Base-by-base conservation (phyloP, 2,329 filamentous ascomycete genomes). In the Aspergillus uvarum region DNA sequence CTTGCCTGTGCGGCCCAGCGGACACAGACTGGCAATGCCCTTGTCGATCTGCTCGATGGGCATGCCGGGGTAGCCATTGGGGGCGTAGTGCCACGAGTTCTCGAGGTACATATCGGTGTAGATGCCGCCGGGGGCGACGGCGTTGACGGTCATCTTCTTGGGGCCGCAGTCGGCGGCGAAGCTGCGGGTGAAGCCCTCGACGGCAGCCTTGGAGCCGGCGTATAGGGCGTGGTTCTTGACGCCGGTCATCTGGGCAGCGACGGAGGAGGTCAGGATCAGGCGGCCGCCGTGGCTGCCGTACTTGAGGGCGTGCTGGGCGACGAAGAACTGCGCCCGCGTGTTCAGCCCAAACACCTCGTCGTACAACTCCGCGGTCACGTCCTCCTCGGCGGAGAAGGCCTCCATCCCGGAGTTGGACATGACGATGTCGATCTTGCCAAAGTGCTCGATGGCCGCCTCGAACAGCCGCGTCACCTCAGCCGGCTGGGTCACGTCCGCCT, bases 181-280 rank as follows among this genome's bases (percentile, higher is more conserved):
- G 26, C 26, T 29, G 26, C 26, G 26, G 2, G 26, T 29, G 26
- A 29, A 29, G 2, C 26, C 26, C 26, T 29, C 26, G 61, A 92
- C 87, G 47, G 89, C 86, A 68, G 89, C 89, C 81, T 92, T 92
- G 74, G 82, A 86, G n/a, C 86, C 89, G 29, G 88, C 89, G 81
- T 92, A 92, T 51, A 92, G 82, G 14, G 87, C 83, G 74, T 91
- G 89, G 72, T 87, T 85, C 62, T 87, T 86, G 22, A 92, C 87
- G 85, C 86, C 90, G 21, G 29, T 16, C 8, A 26, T 26, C 14
- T 26, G 21, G 4, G 59, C 63, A 2, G 53, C 47, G 53, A 55
- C 48, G n/a, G 32, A 47, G 7, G 32, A 44, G 6, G 42, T 91
- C 64, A 92, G 80, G 75, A 92, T 88, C 67, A 93, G 84, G 54